These are phyloP conservation scores for Claviceps quebecensis DNA, from an alignment of 2,329 filamentous ascomycete genomes.

Conservation along the genomic window DNA sequence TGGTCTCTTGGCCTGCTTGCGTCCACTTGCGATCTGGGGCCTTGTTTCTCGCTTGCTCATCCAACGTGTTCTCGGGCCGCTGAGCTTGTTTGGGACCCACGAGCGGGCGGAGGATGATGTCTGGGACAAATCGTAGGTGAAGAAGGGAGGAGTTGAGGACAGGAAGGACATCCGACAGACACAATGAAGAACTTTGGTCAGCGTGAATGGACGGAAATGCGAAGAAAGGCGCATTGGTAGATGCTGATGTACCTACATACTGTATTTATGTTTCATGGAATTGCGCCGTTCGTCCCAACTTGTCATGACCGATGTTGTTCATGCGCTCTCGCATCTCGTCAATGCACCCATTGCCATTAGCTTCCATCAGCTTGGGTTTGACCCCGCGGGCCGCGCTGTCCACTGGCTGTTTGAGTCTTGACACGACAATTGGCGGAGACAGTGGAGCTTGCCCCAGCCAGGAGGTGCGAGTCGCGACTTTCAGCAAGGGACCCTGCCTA, in stretches of 20 bases:
- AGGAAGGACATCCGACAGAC: too few species aligned
- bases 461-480: not conserved
- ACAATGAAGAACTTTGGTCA: too few species aligned
- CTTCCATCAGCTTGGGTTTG: conserved; percentile 3
- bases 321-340: not conserved
- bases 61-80: not conserved
- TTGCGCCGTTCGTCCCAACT: too few species aligned
- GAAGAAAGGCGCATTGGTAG: too few species aligned
- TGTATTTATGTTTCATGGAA: too few species aligned
- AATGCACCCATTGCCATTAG: not conserved
- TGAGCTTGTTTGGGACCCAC: conserved; percentile 3
- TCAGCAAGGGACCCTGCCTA: not conserved
- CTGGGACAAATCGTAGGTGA: not conserved
- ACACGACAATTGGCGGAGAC: conserved; percentile 11
- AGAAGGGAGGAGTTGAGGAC: too few species aligned
- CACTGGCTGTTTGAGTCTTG: conserved; percentile 7
- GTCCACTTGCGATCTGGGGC: not conserved
- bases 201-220: too few species aligned
- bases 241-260: too few species aligned
- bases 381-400: not conserved
- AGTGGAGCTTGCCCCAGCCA: not conserved
- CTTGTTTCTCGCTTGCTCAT: not conserved
- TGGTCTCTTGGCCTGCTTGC: not conserved
- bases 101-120: not conserved
- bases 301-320: too few species aligned